A percentile compares a stretch with the other conserved stretches of the same genome.
phyloP scores from a whole-genome alignment of 2,329 filamentous ascomycete species.

The Hypoxylon sp. region DNA sequence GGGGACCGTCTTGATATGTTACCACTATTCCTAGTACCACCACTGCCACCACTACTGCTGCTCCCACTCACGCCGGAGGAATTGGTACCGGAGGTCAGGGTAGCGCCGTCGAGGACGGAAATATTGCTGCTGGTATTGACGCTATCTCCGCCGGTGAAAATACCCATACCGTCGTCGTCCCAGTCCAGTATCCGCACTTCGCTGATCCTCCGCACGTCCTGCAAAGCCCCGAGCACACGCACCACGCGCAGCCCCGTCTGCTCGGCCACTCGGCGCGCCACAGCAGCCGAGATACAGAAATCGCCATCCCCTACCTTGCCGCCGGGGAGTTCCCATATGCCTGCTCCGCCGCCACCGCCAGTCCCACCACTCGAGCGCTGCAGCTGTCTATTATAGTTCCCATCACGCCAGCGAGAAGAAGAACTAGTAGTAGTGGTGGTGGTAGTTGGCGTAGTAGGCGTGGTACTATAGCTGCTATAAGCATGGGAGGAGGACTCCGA shows the following conservation, averaged over 20 bases:
- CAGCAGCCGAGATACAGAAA: constrained; percentile 52
- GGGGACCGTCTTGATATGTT: constrained; percentile 26
- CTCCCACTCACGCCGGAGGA: constrained; percentile 2
- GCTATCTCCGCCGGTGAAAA: constrained; percentile 18
- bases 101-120: constrained; percentile 21
- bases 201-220: constrained; percentile 40
- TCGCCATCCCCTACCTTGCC: constrained; percentile 50
- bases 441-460: background rate
- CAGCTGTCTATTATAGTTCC: constrained; percentile 8
- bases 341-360: background rate
- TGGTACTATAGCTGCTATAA: background rate
- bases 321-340: constrained; percentile 50
- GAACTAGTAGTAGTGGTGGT: background rate
- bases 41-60: background rate
- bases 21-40: background rate
- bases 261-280: constrained; percentile 48
- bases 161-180: constrained; percentile 39
- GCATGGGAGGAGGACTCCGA: background rate
- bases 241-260: constrained; percentile 49
- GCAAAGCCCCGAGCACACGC: constrained; percentile 48
- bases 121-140: background rate
- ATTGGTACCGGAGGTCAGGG: constrained; percentile 1
- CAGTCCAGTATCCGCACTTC: constrained; percentile 45
- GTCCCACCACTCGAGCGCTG: background rate
- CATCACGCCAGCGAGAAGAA: background rate